Base-by-base conservation (phyloP, 106 monocot genomes). In the Dioscorea alata region DNA sequence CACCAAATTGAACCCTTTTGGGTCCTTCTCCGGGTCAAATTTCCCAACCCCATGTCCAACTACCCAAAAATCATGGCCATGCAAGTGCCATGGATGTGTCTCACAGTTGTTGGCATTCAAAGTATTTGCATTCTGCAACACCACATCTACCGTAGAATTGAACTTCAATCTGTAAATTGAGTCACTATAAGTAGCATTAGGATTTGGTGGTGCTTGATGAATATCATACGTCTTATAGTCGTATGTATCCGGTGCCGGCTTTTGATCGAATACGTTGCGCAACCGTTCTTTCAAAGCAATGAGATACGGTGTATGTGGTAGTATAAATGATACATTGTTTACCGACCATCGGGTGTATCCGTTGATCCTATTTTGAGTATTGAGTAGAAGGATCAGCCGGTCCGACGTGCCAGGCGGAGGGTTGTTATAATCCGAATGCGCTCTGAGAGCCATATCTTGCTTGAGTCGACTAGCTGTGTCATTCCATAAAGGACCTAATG, bases 31-130 rank as follows among this genome's bases (percentile, higher is more conserved):
- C 4, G 90, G 93, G 48, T 93, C 79, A 50, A 90, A 99, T 54
- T 78, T 81, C 6, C 85, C 99, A 0, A 23, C 4, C n/a, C 99
- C 93, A 42, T 85, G 86, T 1, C 87, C 99, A 28, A 99, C 10
- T 23, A 99, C 93, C 99, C 99, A 99, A 62, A 99, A 99, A 65
- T 99, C 87, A 35, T 99, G 99, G 24, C 93, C 93, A 66, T 99
- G 99, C n/a, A 99, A 71, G 61, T 99, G 99, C 99, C 97, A 97
- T n/a, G 97, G 97, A 77, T 97, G 97, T 15, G 97, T 85, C 85
- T 99, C 99, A 54, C 93, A 93, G 33, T 61, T 90, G 78, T 93
- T 90, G 0, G 66, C 34, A 15, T 25, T 66, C 80, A 90, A 23
- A 18, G 73, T 85, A 75, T 99, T 99, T 0, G 93, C 90, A 50